Evolutionary conservation across 805 yeast genomes (phyloP).

Genomic region (Cyberlindnera mycetangii): DNA sequence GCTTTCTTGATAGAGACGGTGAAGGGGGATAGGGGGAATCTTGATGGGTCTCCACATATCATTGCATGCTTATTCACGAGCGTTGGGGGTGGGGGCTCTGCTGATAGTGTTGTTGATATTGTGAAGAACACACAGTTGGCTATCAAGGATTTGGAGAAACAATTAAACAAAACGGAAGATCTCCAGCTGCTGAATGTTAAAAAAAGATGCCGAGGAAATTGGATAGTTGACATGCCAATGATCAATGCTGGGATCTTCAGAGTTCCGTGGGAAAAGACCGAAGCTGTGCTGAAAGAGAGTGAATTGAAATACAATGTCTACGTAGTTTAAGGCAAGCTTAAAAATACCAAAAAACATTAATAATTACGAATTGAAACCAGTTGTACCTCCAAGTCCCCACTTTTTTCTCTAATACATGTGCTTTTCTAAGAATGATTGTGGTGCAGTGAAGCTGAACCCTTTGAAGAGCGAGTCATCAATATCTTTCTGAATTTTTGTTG

Average conservation of each 20-base stretch:
- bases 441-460: conserved; percentile 46
- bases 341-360: too few species aligned
- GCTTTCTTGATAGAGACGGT: conserved; percentile 43
- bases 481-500: not conserved
- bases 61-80: conserved; percentile 75
- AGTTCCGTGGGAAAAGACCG: conserved; percentile 78
- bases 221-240: conserved; percentile 60
- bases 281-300: conserved; percentile 39
- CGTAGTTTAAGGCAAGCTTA: conserved; percentile 31
- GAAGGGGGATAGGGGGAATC: conserved; percentile 29
- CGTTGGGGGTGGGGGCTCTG: conserved; percentile 42
- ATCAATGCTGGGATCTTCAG: conserved; percentile 79
- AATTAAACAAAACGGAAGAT: conserved; percentile 27
- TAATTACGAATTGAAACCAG: too few species aligned
- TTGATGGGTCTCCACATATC: conserved; percentile 16
- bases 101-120: conserved; percentile 44
- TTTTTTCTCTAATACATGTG: conserved; percentile 2
- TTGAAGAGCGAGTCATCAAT: conserved; percentile 31
- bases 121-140: conserved; percentile 49
- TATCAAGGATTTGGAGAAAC: conserved; percentile 41
- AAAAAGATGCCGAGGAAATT: conserved; percentile 13
- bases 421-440: conserved; percentile 34
- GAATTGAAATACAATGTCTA: conserved; percentile 44
- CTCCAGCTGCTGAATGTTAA: not conserved
- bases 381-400: not conserved